Conservation (phyloP, 306 rosid species). For the Rosa chinensis region DNA sequence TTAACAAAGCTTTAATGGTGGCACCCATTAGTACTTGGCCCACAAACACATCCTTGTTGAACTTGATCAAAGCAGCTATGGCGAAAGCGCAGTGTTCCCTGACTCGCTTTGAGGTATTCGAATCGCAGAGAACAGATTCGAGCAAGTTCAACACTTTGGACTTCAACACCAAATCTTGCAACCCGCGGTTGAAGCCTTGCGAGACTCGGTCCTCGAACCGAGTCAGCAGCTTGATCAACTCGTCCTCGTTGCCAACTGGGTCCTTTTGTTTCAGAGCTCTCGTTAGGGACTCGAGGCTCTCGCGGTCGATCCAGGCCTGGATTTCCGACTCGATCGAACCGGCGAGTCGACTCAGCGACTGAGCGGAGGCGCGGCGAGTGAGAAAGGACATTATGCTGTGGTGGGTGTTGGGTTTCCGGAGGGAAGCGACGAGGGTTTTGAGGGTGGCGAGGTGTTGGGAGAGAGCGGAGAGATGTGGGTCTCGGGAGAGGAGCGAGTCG, state of each 20-base stretch:
- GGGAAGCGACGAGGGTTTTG: conserved; percentile 49
- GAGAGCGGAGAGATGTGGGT: conserved; percentile 52
- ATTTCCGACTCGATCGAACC: conserved; percentile 64
- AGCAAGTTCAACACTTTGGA: conserved; percentile 52
- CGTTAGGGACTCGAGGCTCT: conserved; percentile 45
- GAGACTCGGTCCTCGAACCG: conserved; percentile 58
- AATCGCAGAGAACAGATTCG: conserved; percentile 46
- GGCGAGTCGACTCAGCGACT: conserved; percentile 69
- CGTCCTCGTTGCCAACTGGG: conserved; percentile 19
- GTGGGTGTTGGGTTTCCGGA: conserved; percentile 22
- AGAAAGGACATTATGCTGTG: conserved; percentile 52
- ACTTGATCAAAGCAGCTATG: conserved; percentile 49
- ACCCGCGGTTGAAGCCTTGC: conserved; percentile 63
- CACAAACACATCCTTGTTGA: conserved; percentile 91
- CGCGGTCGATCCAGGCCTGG: conserved; percentile 89
- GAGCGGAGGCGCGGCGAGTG: conserved; percentile 56
- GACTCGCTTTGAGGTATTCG: conserved; percentile 32
- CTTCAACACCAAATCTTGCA: conserved; percentile 66
- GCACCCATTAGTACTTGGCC: conserved; percentile 74
- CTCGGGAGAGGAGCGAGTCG: conserved; percentile 56
- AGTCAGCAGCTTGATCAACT: conserved; percentile 38
- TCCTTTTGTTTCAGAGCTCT: conserved; percentile 24
- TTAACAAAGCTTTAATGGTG: conserved; percentile 42
- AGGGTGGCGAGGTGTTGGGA: conserved; percentile 61
- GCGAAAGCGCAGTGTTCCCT: conserved; percentile 56